phyloP scores from a whole-genome alignment of 1,139 yeast species.

The Debaryomycetaceae sp. region DNA sequence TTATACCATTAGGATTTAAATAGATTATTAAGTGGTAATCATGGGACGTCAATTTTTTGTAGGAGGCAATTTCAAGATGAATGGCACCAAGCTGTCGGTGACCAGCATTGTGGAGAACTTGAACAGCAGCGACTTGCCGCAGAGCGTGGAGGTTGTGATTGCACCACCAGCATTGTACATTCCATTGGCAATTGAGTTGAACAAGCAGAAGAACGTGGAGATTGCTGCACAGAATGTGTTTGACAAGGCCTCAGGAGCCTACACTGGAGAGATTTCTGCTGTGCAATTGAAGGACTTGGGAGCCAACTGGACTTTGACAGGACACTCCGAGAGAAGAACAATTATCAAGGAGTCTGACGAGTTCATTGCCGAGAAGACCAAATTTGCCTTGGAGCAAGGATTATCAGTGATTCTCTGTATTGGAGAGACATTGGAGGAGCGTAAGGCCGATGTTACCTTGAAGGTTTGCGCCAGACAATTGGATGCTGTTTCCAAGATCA shows the following conservation, averaged over 20 bases:
- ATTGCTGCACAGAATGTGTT: slow-evolving; percentile 92
- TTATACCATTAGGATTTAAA: no score
- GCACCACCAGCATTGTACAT: slow-evolving; percentile 97
- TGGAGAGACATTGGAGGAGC: slow-evolving; percentile 96
- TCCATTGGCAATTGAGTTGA: slow-evolving; percentile 64
- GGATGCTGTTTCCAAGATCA: slow-evolving; percentile 79
- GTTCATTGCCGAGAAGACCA: slow-evolving; percentile 90
- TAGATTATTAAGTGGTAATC: slow-evolving; percentile 7
- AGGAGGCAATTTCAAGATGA: slow-evolving; percentile 99
- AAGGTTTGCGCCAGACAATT: slow-evolving; percentile 87
- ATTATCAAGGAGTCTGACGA: slow-evolving; percentile 88
- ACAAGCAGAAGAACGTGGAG: slow-evolving; percentile 69
- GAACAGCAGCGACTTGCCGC: slow-evolving; percentile 72
- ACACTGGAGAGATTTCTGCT: slow-evolving; percentile 95
- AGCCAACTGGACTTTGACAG: slow-evolving; percentile 91
- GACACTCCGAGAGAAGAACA: slow-evolving; percentile 99
- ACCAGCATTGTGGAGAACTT: slow-evolving; percentile 78
- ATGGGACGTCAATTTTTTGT: slow-evolving; percentile 93
- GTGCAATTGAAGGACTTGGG: slow-evolving; percentile 88
- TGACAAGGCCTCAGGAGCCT: slow-evolving; percentile 90
- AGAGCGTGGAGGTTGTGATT: slow-evolving; percentile 83
- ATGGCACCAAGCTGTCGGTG: slow-evolving; percentile 89
- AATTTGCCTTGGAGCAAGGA: slow-evolving; percentile 87
- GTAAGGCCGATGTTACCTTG: slow-evolving; percentile 83
- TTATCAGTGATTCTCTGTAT: slow-evolving; percentile 90